Evolutionary conservation across 192 early-diverging fungal species (phyloP), one percentile per base, ranked within the genome.

Genomic region (Nowakowskiella sp.): DNA sequence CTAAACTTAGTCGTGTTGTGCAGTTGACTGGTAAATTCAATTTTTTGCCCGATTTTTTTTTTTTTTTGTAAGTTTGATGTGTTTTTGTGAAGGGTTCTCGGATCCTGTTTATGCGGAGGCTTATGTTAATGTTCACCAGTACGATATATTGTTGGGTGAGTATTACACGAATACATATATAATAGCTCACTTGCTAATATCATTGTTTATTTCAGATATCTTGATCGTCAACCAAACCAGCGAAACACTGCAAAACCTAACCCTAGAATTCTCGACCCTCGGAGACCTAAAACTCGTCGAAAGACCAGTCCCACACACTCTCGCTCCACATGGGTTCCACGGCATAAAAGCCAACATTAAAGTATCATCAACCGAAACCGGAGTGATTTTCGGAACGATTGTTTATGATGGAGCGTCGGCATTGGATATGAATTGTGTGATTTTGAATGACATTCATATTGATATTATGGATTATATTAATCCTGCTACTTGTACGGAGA

Each of bases 381-480:
- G 95, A 31, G 86, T 95, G 6, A 96, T 99, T 56, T 97, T 96
- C 72, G 91, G 93, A 52, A 99, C 91, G 71, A 92, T 99, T 68
- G 92, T 94, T 19, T 99, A 97, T 56, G 95, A 99, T 70, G 88
- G 90, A n/a, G 85, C 91, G 19, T 85, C 85, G 5, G 84, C 87
- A n/a, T 73, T 76, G 19, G 95, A 96, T 55, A 80, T 80, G 60
- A 86, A 91, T 61, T 94, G 85, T 60, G 91, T 97, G 7, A 88
- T 97, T 27, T 72, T 99, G 49, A 97, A 93, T 57, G 95, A 99
- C 58, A 90, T 99, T 44, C 92, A 95, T 58, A 89, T 99, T 60
- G 95, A 99, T 58, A 99, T 99, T 57, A 94, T 97, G 92, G 95
- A 97, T 67, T 99, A 97, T 65, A 95, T 99, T 70, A 89, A 92